Conservation (phyloP, 352 stramenopile genomes). For the Phytophthora syringae region DNA sequence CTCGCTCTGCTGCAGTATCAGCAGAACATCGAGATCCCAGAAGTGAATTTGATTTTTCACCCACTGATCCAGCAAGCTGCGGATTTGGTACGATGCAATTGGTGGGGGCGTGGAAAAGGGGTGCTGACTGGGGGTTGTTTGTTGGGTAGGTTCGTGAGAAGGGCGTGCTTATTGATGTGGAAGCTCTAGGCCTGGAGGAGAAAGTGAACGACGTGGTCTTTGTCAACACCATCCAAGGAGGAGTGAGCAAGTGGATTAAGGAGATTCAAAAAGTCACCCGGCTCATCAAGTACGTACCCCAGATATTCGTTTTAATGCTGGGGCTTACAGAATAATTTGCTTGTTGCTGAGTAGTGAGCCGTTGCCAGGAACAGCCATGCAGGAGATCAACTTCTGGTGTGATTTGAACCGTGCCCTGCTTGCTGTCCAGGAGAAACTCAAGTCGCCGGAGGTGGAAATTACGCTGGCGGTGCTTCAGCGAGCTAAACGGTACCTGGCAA, state of each 20-base stretch:
- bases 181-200: constrained; percentile 80
- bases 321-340: neutral
- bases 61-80: constrained; percentile 86
- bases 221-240: constrained; percentile 87
- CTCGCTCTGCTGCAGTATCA: constrained; percentile 94
- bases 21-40: constrained; percentile 95
- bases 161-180: constrained; percentile 80
- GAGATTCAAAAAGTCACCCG: constrained; percentile 95
- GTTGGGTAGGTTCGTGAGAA: constrained; percentile 64
- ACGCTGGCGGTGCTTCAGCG: constrained; percentile 92
- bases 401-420: constrained; percentile 91
- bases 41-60: constrained; percentile 91
- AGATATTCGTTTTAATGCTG: neutral
- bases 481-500: constrained; percentile 91
- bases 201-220: constrained; percentile 87
- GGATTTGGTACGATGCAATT: constrained; percentile 36
- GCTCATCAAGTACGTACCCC: constrained; percentile 61
- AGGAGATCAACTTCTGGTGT: constrained; percentile 97
- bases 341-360: constrained; percentile 47
- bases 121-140: neutral
- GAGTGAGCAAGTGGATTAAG: constrained; percentile 95
- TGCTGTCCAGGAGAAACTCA: constrained; percentile 84
- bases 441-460: constrained; percentile 91
- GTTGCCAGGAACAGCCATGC: constrained; percentile 87
- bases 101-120: neutral